Conservation (phyloP, 1,139 yeast species). For the Yamadazyma blattariae region DNA sequence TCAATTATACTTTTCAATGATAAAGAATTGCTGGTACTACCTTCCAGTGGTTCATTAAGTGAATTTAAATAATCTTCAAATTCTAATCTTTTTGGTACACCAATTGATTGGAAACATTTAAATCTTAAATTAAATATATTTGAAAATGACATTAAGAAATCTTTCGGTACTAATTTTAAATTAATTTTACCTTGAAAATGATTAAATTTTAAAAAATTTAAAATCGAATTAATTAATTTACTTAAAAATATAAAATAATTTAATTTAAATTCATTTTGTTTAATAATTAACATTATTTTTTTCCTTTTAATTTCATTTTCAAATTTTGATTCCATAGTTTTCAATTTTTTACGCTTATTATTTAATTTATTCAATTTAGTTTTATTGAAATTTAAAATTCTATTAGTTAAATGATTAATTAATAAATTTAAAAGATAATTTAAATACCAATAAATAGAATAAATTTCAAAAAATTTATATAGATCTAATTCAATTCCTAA, state of each 20-base stretch:
- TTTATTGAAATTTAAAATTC: slow-evolving; percentile 37
- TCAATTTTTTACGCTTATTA: slow-evolving; percentile 39
- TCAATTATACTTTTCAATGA: slow-evolving; percentile 11
- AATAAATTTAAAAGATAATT: slow-evolving; percentile 50
- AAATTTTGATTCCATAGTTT: slow-evolving; percentile 2
- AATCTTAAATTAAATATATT: slow-evolving; percentile 64
- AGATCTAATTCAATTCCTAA: slow-evolving; percentile 77
- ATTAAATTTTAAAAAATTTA: slow-evolving; percentile 20
- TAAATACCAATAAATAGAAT: slow-evolving; percentile 66
- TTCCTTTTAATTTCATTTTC: slow-evolving; percentile 40
- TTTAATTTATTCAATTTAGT: slow-evolving; percentile 36
- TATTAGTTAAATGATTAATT: slow-evolving; percentile 47
- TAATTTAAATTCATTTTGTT: slow-evolving; percentile 19
- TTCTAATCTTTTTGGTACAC: slow-evolving; percentile 66
- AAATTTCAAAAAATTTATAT: slow-evolving; percentile 69
- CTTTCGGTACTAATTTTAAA: slow-evolving; percentile 31
- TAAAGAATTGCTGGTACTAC: too few species aligned
- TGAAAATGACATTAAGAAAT: slow-evolving; percentile 38
- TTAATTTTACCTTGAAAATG: slow-evolving; percentile 18
- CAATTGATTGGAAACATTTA: slow-evolving; percentile 82
- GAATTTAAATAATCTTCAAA: slow-evolving; percentile 30
- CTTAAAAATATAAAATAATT: slow-evolving; percentile 39
- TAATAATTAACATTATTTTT: slow-evolving; percentile 14
- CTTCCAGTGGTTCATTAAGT: slow-evolving; percentile 8
- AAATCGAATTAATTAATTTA: slow-evolving; percentile 25